Percentiles rank a stretch among this genome's conserved stretches.
phyloP scores from a whole-genome alignment of 1,284 basidiomycete species.

The Tilletiopsis washingtonensis region DNA sequence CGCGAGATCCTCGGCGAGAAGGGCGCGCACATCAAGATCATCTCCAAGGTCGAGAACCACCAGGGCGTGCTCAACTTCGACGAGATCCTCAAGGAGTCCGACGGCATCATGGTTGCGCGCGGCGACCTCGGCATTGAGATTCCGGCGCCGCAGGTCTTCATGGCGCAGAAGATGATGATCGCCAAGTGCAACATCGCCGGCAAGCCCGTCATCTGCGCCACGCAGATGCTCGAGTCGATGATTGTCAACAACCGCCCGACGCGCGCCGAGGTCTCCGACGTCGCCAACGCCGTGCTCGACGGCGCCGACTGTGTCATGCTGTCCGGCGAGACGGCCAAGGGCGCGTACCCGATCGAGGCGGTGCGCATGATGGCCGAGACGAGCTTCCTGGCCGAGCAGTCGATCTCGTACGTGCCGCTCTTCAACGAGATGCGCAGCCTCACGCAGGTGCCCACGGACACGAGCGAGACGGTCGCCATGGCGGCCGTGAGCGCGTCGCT shows the following conservation, averaged over 20 bases:
- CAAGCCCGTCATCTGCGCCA: conserved; percentile 94
- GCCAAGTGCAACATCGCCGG: conserved; percentile 47
- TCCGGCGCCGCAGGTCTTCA: conserved; percentile 56
- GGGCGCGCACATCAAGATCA: conserved; percentile 46
- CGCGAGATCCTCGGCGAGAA: conserved; percentile 45
- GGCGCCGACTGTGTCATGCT: conserved; percentile 48
- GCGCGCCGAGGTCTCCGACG: conserved; percentile 46
- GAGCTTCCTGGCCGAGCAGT: conserved; percentile 45
- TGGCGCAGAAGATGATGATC: conserved; percentile 49
- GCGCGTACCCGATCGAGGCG: conserved; percentile 50
- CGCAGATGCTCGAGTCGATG: conserved; percentile 94
- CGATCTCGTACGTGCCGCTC: conserved; percentile 42
- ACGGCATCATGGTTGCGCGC: conserved; percentile 48
- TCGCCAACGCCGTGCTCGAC: conserved; percentile 47
- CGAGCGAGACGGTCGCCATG: conserved; percentile 46
- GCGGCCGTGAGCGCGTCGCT: conserved; percentile 44
- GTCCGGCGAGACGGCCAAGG: conserved; percentile 47
- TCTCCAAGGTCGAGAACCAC: conserved; percentile 48
- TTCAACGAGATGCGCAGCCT: conserved; percentile 53
- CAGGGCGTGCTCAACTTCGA: conserved; percentile 48
- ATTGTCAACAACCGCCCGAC: conserved; percentile 46
- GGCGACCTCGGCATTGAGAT: conserved; percentile 48
- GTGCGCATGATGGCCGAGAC: conserved; percentile 48
- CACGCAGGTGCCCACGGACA: conserved; percentile 41
- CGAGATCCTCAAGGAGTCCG: conserved; percentile 46